These are phyloP conservation scores for Phyllosticta paracitricarpa DNA, from an alignment of 2,329 filamentous ascomycete species.

Conservation along the genomic window DNA sequence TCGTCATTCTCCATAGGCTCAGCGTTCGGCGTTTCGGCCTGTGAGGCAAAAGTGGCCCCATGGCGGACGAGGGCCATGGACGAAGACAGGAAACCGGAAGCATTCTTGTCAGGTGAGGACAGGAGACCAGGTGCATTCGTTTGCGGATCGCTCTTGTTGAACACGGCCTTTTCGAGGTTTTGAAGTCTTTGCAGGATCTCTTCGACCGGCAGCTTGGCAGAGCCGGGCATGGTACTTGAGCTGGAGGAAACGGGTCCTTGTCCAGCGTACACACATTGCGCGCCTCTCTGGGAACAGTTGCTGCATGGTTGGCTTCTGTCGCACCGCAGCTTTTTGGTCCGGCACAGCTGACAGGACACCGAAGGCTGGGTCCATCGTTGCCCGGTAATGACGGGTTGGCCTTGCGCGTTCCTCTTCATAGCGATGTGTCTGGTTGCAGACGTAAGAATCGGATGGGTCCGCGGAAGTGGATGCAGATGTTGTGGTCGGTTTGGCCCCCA, in stretches of 20 bases:
- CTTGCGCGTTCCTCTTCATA: background rate
- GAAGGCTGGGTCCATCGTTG: constrained; percentile 13
- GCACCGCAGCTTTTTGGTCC: constrained; percentile 5
- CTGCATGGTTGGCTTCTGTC: constrained; percentile 1
- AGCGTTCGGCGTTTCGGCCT: background rate
- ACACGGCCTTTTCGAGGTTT: background rate
- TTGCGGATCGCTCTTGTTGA: background rate
- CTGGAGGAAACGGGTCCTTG: background rate
- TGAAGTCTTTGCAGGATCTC: background rate
- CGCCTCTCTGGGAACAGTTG: background rate
- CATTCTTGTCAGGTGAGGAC: background rate
- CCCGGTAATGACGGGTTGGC: background rate
- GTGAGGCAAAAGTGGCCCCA: background rate
- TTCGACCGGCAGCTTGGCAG: background rate
- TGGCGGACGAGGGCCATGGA: background rate
- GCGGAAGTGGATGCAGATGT: background rate
- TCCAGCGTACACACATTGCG: background rate
- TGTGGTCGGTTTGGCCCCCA: background rate
- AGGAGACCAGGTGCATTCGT: background rate
- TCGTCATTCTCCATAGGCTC: background rate
- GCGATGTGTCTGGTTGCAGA: background rate
- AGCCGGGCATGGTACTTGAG: background rate
- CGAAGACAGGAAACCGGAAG: background rate
- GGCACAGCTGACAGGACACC: constrained; percentile 9
- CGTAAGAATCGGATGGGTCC: background rate